Conservation (phyloP, 345 rosid genomes). For the Gossypium turneri region DNA sequence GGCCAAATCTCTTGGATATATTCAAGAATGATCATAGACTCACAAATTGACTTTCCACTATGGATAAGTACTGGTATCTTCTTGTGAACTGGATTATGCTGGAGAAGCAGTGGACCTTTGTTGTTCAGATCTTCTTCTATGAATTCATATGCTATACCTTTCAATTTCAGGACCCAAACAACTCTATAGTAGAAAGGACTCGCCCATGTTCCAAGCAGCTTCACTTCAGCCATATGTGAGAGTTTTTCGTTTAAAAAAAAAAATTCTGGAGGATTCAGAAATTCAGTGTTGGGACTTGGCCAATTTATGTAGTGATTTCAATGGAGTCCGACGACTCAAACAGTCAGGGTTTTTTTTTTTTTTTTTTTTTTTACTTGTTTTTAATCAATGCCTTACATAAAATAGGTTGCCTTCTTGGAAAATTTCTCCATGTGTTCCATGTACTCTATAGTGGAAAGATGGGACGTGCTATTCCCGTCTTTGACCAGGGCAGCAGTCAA, state of each 20-base stretch:
- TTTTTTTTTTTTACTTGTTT: no score
- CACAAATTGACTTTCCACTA: conserved; percentile 28
- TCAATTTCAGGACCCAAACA: conserved; percentile 31
- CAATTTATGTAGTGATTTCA: not conserved
- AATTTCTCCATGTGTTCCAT: not conserved
- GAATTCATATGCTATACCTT: conserved; percentile 26
- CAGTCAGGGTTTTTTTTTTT: not conserved
- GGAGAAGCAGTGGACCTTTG: conserved; percentile 29
- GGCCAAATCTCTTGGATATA: conserved; percentile 39
- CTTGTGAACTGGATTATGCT: conserved; percentile 26
- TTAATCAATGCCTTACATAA: not conserved
- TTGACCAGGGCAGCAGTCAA: not conserved
- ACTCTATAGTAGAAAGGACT: conserved; percentile 31
- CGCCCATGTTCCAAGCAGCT: conserved; percentile 21
- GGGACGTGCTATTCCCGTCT: not conserved
- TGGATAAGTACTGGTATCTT: conserved; percentile 41
- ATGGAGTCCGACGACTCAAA: not conserved
- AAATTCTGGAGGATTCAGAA: not conserved
- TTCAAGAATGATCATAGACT: conserved; percentile 31
- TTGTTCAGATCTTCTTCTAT: conserved; percentile 30
- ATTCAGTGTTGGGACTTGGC: not conserved
- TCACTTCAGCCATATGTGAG: conserved; percentile 18
- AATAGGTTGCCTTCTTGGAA: not conserved
- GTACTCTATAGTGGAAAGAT: not conserved
- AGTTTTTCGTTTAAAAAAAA: no score